Conservation (phyloP, 331 rosid genomes). For the Malus hybrid region DNA sequence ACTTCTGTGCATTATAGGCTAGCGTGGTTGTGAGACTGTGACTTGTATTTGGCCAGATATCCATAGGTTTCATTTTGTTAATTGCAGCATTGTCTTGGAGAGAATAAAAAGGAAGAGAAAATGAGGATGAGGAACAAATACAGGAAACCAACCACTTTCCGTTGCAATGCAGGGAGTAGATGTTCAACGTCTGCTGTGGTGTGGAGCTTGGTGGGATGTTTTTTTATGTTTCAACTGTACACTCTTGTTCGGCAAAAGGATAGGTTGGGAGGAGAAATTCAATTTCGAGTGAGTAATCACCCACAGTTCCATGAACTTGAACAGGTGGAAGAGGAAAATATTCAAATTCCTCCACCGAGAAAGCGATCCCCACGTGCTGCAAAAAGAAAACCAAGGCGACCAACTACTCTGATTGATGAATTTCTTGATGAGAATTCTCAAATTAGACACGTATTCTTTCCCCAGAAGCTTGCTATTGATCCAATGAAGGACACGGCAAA, state of each 20-base stretch:
- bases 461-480: slow-evolving; percentile 50
- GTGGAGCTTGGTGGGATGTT: slow-evolving; percentile 78
- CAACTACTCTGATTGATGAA: slow-evolving; percentile 78
- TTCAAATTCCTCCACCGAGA: slow-evolving; percentile 85
- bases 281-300: slow-evolving; percentile 28
- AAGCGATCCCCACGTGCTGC: slow-evolving; percentile 92
- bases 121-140: slow-evolving; percentile 82
- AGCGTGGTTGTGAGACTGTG: slow-evolving; percentile 24
- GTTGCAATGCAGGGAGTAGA: slow-evolving; percentile 78
- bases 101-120: slow-evolving; percentile 50
- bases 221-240: slow-evolving; percentile 58
- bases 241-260: slow-evolving; percentile 33
- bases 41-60: slow-evolving; percentile 36
- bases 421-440: slow-evolving; percentile 94
- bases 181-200: slow-evolving; percentile 40
- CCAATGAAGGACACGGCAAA: slow-evolving; percentile 45
- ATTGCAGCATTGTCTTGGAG: slow-evolving; percentile 66
- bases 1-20: slow-evolving; percentile 6
- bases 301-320: slow-evolving; percentile 72
- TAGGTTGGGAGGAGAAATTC: slow-evolving; percentile 24
- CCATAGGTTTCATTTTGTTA: slow-evolving; percentile 65
- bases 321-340: slow-evolving; percentile 68
- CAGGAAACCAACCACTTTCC: slow-evolving; percentile 69
- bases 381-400: slow-evolving; percentile 69
- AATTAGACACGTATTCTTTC: slow-evolving; percentile 71